A percentile compares a stretch with the other conserved stretches of the same genome.
phyloP scores from a whole-genome alignment of 768 basidiomycete species.

The Ramaria rubella region DNA sequence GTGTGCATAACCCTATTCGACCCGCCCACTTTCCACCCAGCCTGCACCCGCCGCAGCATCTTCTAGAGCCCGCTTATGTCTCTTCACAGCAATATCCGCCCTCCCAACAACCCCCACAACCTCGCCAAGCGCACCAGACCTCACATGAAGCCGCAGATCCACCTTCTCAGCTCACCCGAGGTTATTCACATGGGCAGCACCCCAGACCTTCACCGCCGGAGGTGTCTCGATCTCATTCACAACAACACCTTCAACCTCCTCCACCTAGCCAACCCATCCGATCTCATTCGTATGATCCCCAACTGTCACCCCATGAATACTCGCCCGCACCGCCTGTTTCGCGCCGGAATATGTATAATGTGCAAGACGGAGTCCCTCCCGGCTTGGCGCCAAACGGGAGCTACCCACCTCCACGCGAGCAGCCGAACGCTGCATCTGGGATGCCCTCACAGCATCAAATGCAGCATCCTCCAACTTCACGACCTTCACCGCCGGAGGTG shows the following conservation, averaged over 20 bases:
- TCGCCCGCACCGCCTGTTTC: not conserved
- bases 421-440: not conserved
- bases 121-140: not conserved
- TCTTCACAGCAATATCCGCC: not conserved
- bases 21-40: conserved; percentile 7
- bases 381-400: not conserved
- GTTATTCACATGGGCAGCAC: not conserved
- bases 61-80: not conserved
- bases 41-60: not conserved
- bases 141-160: not conserved
- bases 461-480: not conserved
- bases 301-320: not conserved
- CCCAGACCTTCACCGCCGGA: not conserved
- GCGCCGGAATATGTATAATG: not conserved
- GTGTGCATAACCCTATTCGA: conserved; percentile 1
- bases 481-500: not conserved
- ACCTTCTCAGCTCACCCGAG: not conserved
- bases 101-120: not conserved
- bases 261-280: not conserved
- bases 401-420: not conserved
- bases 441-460: not conserved
- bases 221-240: not conserved
- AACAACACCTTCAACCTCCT: not conserved
- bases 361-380: not conserved
- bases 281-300: not conserved